Evolutionary conservation across 179 eudicot genomes (phyloP).

Genomic region (Silene coronaria): DNA sequence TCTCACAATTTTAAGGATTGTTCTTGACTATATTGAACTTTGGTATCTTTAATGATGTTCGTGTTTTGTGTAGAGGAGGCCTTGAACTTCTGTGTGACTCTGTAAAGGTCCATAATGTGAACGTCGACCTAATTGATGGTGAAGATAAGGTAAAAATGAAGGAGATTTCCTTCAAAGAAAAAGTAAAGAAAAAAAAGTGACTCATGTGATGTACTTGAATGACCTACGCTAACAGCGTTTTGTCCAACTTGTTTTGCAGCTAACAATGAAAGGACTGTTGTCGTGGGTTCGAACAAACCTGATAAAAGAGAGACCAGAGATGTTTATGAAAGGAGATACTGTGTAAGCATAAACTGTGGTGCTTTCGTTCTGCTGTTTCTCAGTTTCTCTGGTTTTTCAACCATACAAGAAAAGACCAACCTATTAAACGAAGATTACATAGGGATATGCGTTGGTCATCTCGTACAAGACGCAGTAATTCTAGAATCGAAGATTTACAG

Average conservation of each 20-base stretch:
- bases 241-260: conserved; percentile 30
- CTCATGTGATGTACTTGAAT: too few relatives aligned
- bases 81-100: conserved; percentile 85
- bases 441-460: too few relatives aligned
- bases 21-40: too few relatives aligned
- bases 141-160: conserved; percentile 44
- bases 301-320: conserved; percentile 97
- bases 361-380: not conserved
- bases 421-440: too few relatives aligned
- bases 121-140: conserved; percentile 49
- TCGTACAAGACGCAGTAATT: too few relatives aligned
- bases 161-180: too few relatives aligned
- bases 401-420: too few relatives aligned
- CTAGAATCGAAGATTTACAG: too few relatives aligned
- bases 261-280: conserved; percentile 76
- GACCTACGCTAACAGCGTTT: too few relatives aligned
- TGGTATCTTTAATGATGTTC: not conserved
- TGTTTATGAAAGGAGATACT: conserved; percentile 97
- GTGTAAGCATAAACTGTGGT: conserved; percentile 50
- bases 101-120: conserved; percentile 72
- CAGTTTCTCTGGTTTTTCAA: not conserved
- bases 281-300: conserved; percentile 79
- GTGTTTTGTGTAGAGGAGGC: conserved; percentile 60
- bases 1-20: too few relatives aligned
- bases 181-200: too few relatives aligned